phyloP scores from a whole-genome alignment of 2,329 filamentous ascomycete species.

The Blumeria hordei region DNA sequence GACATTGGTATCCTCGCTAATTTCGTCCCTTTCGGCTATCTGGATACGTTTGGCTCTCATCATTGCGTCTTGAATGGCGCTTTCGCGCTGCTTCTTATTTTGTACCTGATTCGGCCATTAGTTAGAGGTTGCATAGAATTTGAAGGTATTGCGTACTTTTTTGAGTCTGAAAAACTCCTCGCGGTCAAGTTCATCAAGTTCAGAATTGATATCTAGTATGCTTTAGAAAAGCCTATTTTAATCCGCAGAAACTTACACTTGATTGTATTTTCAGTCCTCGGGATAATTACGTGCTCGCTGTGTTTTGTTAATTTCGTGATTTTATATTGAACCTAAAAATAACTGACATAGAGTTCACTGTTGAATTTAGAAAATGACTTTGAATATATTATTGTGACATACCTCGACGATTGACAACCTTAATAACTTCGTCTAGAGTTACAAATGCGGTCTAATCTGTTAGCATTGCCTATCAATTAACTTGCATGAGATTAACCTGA shows the following conservation, averaged over 20 bases:
- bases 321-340: not conserved
- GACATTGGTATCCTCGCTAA: constrained; percentile 19
- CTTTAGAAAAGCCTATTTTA: not conserved
- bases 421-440: constrained; percentile 95
- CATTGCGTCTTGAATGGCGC: constrained; percentile 45
- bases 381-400: constrained; percentile 12
- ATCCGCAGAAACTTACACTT: constrained; percentile 36
- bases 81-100: constrained; percentile 60
- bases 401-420: constrained; percentile 93
- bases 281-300: constrained; percentile 85
- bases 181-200: constrained; percentile 88
- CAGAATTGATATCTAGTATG: constrained; percentile 72
- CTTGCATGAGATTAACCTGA: constrained; percentile 26
- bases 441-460: constrained; percentile 62
- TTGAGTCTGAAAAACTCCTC: constrained; percentile 97
- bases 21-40: constrained; percentile 24
- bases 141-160: constrained; percentile 27
- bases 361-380: not conserved
- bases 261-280: constrained; percentile 96
- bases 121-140: not conserved
- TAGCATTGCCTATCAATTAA: not conserved
- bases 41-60: constrained; percentile 46
- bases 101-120: constrained; percentile 26
- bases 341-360: constrained; percentile 76
- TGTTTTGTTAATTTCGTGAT: constrained; percentile 5